Evolutionary conservation across 352 stramenopile species (phyloP).

Genomic region (Phytophthora macrochlamydospora): DNA sequence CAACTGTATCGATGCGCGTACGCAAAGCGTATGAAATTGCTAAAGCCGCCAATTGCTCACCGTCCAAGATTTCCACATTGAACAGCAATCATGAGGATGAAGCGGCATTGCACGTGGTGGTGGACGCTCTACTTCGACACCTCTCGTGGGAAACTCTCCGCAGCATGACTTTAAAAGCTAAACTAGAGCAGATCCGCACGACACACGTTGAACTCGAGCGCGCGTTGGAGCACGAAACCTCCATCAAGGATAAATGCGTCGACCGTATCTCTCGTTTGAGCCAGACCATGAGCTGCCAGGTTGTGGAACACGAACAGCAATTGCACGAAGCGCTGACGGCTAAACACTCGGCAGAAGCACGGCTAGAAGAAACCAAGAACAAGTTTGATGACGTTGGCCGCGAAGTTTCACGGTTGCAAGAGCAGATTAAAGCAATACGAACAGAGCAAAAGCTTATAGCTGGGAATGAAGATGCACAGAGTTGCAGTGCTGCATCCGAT

Average conservation of each 20-base stretch:
- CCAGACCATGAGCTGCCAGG: constrained; percentile 71
- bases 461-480: neutral
- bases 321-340: constrained; percentile 45
- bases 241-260: constrained; percentile 74
- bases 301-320: constrained; percentile 66
- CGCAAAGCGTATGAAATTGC: constrained; percentile 57
- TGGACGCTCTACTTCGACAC: constrained; percentile 44
- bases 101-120: constrained; percentile 26
- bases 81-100: constrained; percentile 13
- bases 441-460: neutral
- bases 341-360: constrained; percentile 38
- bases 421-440: constrained; percentile 51
- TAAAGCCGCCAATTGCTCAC: constrained; percentile 37
- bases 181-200: constrained; percentile 45
- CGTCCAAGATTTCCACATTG: neutral
- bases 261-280: constrained; percentile 72
- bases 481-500: constrained; percentile 2
- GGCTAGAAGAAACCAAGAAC: constrained; percentile 41
- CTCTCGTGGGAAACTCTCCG: constrained; percentile 18
- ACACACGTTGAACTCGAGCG: constrained; percentile 41
- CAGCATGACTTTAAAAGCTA: constrained; percentile 48
- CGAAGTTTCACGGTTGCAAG: constrained; percentile 51
- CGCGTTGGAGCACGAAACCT: constrained; percentile 44
- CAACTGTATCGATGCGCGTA: constrained; percentile 44
- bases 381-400: constrained; percentile 54